Conservation (phyloP, 2,329 filamentous ascomycete species). For the Escovopsis sp. region DNA sequence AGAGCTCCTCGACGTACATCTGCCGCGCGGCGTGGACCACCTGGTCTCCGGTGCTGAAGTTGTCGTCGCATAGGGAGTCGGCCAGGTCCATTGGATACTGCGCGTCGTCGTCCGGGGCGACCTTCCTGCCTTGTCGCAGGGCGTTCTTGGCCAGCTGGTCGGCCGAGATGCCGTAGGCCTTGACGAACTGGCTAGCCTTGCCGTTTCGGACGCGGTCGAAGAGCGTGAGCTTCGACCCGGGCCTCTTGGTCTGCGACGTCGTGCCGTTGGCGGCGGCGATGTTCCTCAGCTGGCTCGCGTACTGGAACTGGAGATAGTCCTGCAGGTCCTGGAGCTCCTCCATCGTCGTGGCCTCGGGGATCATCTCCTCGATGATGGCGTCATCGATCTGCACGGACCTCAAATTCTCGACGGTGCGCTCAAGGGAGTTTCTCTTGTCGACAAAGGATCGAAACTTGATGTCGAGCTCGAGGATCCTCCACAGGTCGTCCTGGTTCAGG, state of each 20-base stretch:
- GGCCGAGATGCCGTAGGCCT: conserved; percentile 77
- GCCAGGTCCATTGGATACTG: conserved; percentile 75
- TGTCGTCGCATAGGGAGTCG: conserved; percentile 56
- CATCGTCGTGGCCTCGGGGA: conserved; percentile 66
- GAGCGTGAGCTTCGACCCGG: conserved; percentile 64
- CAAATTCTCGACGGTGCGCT: conserved; percentile 62
- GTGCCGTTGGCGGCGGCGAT: conserved; percentile 48
- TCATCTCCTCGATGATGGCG: conserved; percentile 63
- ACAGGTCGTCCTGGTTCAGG: conserved; percentile 81
- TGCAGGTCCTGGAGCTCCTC: conserved; percentile 94
- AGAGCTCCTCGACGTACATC: conserved; percentile 84
- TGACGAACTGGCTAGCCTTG: conserved; percentile 67
- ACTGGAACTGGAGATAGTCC: conserved; percentile 92
- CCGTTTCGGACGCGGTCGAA: conserved; percentile 75
- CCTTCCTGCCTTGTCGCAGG: conserved; percentile 59
- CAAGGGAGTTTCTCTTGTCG: conserved; percentile 78
- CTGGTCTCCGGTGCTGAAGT: conserved; percentile 60
- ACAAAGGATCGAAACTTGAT: conserved; percentile 87
- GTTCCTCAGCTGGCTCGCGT: conserved; percentile 71
- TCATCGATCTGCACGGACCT: conserved; percentile 52
- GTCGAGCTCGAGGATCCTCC: conserved; percentile 88
- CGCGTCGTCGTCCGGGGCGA: conserved; percentile 70
- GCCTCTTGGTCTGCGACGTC: conserved; percentile 56
- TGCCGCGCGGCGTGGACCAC: conserved; percentile 67
- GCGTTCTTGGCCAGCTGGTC: conserved; percentile 82